Conservation (phyloP, 208 protist genomes). For the Angomonas deanei region DNA sequence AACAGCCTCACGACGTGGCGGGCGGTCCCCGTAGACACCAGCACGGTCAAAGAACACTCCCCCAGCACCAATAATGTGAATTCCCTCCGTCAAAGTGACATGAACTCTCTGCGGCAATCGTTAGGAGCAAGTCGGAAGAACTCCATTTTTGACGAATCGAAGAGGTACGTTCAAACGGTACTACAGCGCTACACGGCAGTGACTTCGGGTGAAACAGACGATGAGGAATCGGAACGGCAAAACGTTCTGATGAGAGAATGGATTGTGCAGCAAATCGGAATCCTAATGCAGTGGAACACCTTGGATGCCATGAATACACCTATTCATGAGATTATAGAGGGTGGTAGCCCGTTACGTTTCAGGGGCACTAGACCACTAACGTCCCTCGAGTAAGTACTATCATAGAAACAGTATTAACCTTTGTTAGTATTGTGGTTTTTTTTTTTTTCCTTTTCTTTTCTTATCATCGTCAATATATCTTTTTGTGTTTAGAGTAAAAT, state of each 20-base stretch:
- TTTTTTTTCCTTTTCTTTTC: conserved; percentile 13
- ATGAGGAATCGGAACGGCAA: background rate
- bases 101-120: background rate
- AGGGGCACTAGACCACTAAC: conserved; percentile 16
- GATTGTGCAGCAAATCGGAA: background rate
- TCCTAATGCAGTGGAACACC: background rate
- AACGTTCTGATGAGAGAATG: background rate
- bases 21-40: background rate
- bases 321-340: background rate
- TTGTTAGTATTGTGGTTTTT: background rate
- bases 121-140: background rate
- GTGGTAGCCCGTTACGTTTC: background rate
- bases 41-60: background rate
- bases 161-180: background rate
- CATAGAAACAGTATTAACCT: background rate
- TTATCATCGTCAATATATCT: background rate
- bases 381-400: conserved; percentile 21
- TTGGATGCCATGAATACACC: background rate
- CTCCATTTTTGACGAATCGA: background rate
- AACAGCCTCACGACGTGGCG: too few species aligned
- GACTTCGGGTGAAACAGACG: background rate
- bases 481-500: background rate
- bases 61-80: background rate
- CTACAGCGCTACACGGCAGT: background rate
- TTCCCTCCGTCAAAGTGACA: background rate